Evolutionary conservation across 495 filamentous ascomycete species (phyloP), one percentile per base, ranked within the genome.

Genomic region (Podospora bellae-mahoneyi): DNA sequence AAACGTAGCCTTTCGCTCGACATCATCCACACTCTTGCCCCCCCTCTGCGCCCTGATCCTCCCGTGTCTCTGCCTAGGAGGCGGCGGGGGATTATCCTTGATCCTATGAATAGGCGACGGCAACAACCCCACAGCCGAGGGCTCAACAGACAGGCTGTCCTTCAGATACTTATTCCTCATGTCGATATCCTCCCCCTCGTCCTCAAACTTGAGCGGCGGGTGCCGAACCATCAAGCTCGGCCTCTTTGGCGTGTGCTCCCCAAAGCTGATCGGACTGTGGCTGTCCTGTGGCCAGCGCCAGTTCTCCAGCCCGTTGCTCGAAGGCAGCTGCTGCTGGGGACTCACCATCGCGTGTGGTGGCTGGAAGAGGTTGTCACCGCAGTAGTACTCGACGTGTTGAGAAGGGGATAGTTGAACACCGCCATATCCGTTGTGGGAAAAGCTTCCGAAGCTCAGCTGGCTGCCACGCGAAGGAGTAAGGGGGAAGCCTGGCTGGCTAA

Each of bases 231-330:
- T 34, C 27, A 3, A 27, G 32, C 6, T 18, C 23, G 30, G 20
- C 15, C 58, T 27, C 15, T 20, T 23, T 26, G 67, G 53, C 39
- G 70, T 64, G 23, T 62, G 16, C 6, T 34, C 39, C 26, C 71
- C 65, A 23, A 72, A 69, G 59, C 55, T 71, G 63, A 73, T 69
- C 27, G 75, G 75, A 30, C 74, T 76, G 16, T 74, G 71, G 4
- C 62, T 28, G 15, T 72, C 27, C 9, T 63, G 64, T 9, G 68
- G 62, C 26, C 56, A 20, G 28, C 61, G 34, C 39, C 54, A 63
- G 5, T 58, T 20, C 10, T 69, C 68, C 53, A 65, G 70, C 9
- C 59, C 15, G 13, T 16, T 48, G 62, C 15, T 59, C 53, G 6
- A 44, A 54, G 30, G 64, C 66, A 7, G 60, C n/a, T 39, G 59